phyloP scores from a whole-genome alignment of 768 basidiomycete species.

The Mycena venus region DNA sequence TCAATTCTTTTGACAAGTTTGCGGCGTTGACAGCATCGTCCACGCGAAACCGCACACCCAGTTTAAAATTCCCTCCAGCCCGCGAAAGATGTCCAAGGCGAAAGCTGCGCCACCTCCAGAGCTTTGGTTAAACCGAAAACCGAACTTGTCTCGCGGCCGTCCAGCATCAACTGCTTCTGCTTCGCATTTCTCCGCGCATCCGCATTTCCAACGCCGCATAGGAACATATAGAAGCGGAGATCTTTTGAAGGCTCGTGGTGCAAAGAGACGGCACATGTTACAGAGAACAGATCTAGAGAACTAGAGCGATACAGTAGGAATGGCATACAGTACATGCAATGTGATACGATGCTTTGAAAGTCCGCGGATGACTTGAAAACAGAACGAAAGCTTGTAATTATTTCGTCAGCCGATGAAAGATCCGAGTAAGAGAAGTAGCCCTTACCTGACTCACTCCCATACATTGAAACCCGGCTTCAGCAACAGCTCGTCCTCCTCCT shows the following conservation, averaged over 20 bases:
- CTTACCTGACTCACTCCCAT: constrained; percentile 22
- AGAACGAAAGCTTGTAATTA: neutral
- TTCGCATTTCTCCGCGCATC: neutral
- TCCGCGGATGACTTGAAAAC: neutral
- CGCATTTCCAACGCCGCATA: neutral
- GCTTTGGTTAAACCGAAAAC: neutral
- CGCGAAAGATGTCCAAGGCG: neutral
- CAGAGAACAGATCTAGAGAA: too few relatives aligned
- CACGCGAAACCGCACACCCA: neutral
- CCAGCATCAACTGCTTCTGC: neutral
- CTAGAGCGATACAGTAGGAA: constrained; percentile 10
- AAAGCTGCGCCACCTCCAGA: neutral
- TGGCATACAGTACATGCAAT: neutral
- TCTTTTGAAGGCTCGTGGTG: neutral
- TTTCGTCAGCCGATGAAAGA: neutral
- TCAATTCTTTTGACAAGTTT: neutral
- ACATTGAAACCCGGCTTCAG: constrained; percentile 34
- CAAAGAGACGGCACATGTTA: neutral
- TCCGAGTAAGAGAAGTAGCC: neutral
- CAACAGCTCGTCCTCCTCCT: constrained; percentile 41
- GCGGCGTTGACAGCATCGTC: constrained; percentile 8
- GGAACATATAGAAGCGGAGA: neutral
- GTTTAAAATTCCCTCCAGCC: neutral
- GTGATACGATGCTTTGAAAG: neutral
- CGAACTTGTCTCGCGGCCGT: neutral